Evolutionary conservation across 83 land plant genomes (phyloP), one percentile per base, ranked within the genome.

Genomic region (Diphasiastrum complanatum): DNA sequence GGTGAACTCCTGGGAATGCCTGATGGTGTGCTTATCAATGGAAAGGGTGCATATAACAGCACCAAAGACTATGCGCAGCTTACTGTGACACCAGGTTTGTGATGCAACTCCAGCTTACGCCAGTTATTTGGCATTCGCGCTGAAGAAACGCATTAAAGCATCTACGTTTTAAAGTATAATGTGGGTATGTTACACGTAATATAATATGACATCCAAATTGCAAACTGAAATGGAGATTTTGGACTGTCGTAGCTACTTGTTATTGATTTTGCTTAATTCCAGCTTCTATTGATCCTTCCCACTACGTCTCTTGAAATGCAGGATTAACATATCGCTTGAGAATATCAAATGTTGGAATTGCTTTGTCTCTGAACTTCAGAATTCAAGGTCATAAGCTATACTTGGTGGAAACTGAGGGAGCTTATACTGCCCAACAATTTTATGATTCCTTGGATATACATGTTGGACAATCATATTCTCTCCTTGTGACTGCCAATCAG

Each of bases 401-500:
- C 45, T 56, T 90, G 18, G 91, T 79, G 35, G 97, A 90, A 65
- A 75, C 89, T n/a, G 92, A 90, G 63, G 97, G 97, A 33, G 78
- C 97, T 37, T 90, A 90, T 61, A 80, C 87, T 19, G 70, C 75
- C 27, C 97, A 90, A 48, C 87, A 84, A 33, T 83, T 80, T 43
- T 90, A 81, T 45, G 73, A 84, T 10, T 78, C 80, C 57, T 73
- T 90, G 30, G 92, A 90, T 51, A 83, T 90, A 18, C 88, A 83
- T 75, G 85, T 83, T 29, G 92, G 97, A 14, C 97, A 90, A 70
- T 75, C 88, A 32, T 83, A 81, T 72, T 86, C 97, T 2, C 83
- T 89, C 65, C 56, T 89, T 65, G 78, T 89, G 0, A 89, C 91
- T 10, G 78, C 77, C 82, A 88, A 85, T 74, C 91, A 85, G 66